Percentiles rank a stretch among this genome's conserved stretches.
Evolutionary conservation across 306 rosid species (phyloP).

Genomic region (Rubus parviflorus): DNA sequence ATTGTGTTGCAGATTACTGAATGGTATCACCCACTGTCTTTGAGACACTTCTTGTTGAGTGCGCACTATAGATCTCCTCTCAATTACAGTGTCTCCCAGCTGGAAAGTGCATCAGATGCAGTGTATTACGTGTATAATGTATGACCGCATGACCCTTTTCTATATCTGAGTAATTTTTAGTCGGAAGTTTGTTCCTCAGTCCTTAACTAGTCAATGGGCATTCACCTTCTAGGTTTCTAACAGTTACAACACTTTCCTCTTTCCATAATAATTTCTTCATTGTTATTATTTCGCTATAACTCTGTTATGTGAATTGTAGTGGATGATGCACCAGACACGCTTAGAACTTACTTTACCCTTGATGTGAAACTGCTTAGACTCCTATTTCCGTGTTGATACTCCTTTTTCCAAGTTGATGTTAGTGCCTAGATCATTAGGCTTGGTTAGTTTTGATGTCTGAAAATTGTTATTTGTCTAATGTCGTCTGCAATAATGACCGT

Average conservation of each 20-base stretch:
- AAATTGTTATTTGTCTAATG: neutral
- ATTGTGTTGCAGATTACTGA: conserved; percentile 61
- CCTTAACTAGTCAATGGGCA: neutral
- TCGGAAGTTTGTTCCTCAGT: conserved; percentile 13
- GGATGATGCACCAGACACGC: neutral
- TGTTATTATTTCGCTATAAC: neutral
- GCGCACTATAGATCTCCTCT: conserved; percentile 90
- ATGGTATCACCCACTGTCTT: conserved; percentile 77
- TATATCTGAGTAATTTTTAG: neutral
- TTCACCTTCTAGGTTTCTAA: neutral
- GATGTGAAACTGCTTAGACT: neutral
- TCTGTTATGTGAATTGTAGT: neutral
- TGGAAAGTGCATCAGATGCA: conserved; percentile 85
- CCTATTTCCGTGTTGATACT: neutral
- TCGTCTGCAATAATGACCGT: neutral
- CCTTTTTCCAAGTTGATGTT: neutral
- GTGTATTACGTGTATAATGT: conserved; percentile 86
- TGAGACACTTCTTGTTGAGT: conserved; percentile 81
- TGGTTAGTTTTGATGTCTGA: neutral
- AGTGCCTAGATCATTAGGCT: neutral
- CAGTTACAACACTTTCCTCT: neutral
- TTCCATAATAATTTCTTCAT: neutral
- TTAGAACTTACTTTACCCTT: neutral
- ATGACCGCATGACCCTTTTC: conserved; percentile 3
- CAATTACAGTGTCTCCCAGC: conserved; percentile 66